Conservation (phyloP, 305 asterid species). For the Fraxinus albicans region DNA sequence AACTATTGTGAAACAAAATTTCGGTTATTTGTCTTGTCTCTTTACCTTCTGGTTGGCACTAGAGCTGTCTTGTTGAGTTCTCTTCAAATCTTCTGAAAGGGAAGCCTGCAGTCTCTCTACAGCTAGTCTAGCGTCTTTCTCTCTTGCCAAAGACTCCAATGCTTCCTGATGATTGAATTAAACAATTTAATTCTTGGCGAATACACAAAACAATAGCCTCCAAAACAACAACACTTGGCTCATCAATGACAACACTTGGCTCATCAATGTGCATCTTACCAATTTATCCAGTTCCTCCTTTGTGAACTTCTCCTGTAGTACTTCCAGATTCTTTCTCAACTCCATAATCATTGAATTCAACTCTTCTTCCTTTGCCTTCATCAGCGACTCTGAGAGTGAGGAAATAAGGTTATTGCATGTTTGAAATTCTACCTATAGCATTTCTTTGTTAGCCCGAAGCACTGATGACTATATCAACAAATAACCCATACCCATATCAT, state of each 20-base stretch:
- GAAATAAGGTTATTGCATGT: constrained; percentile 6
- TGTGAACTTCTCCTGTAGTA: constrained; percentile 59
- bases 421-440: neutral
- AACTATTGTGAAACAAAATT: neutral
- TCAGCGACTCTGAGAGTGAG: constrained; percentile 45
- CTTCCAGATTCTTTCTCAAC: constrained; percentile 57
- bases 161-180: constrained; percentile 55
- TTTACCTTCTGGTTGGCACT: constrained; percentile 65
- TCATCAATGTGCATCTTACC: constrained; percentile 36
- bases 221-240: neutral
- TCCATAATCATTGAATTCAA: constrained; percentile 74
- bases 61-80: constrained; percentile 64
- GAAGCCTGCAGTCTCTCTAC: constrained; percentile 70
- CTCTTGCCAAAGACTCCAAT: constrained; percentile 61
- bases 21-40: neutral
- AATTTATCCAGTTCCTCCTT: constrained; percentile 71
- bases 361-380: constrained; percentile 86
- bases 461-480: constrained; percentile 11
- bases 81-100: constrained; percentile 66
- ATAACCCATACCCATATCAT: constrained; percentile 55
- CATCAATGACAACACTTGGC: neutral
- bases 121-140: constrained; percentile 64
- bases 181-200: constrained; percentile 15
- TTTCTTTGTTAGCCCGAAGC: neutral
- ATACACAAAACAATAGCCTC: neutral